A percentile compares a stretch with the other conserved stretches of the same genome.
These are phyloP conservation scores for Nicotiana attenuata DNA, from an alignment of 257 asterid species.

Conservation along the genomic window DNA sequence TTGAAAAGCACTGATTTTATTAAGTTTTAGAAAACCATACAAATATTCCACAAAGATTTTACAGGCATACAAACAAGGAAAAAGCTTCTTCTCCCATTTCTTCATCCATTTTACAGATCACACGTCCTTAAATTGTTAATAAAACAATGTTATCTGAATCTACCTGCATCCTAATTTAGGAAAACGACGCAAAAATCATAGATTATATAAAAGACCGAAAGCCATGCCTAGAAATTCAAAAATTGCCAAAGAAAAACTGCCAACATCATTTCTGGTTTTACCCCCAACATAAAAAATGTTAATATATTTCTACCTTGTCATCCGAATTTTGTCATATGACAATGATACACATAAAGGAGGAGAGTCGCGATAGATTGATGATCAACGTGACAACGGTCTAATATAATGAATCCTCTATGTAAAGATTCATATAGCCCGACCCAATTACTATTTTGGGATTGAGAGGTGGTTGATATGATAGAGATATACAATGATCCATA, in stretches of 20 bases:
- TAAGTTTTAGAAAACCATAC: not conserved
- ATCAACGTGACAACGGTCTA: not conserved
- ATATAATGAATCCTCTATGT: not conserved
- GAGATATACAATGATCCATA: not conserved
- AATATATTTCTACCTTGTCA: not conserved
- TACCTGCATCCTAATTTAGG: not conserved
- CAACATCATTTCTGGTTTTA: not conserved
- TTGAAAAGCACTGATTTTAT: not conserved
- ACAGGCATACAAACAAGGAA: not conserved
- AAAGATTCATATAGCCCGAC: not conserved
- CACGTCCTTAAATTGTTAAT: not conserved
- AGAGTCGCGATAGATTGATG: not conserved
- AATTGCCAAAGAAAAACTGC: not conserved
- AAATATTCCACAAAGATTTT: not conserved
- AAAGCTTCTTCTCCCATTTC: not conserved
- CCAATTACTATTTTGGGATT: not conserved
- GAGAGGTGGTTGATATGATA: not conserved
- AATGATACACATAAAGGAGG: not conserved
- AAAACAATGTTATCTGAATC: not conserved
- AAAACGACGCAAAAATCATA: not conserved
- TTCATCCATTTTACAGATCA: not conserved
- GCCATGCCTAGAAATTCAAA: not conserved
- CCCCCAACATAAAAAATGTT: not conserved
- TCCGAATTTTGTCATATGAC: not conserved
- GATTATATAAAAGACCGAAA: not conserved